These are phyloP conservation scores for Zoysia pacifica DNA, from an alignment of 176 grass and related monocot species.

Conservation along the genomic window DNA sequence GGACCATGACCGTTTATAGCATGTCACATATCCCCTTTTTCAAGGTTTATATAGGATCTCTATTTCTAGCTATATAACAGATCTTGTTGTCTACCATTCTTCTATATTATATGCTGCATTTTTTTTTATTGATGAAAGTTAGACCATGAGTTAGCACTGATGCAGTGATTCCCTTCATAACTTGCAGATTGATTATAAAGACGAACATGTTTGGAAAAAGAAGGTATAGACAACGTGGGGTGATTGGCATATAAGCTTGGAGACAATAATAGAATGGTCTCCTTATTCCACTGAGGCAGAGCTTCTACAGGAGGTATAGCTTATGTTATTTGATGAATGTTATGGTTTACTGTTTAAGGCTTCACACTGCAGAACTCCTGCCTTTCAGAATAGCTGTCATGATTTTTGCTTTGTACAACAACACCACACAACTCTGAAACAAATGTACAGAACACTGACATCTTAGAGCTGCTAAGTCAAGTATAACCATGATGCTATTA, in stretches of 20 bases:
- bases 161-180: conserved; percentile 19
- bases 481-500: too few species aligned
- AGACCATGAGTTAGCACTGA: not conserved
- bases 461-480: not conserved
- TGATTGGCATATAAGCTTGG: conserved; percentile 84
- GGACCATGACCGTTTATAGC: not conserved
- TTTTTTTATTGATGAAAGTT: not conserved
- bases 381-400: not conserved
- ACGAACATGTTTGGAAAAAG: conserved; percentile 64
- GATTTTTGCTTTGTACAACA: not conserved
- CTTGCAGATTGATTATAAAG: conserved; percentile 86
- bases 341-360: not conserved
- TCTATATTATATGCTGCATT: not conserved
- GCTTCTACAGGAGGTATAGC: conserved; percentile 77
- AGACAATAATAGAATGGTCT: conserved; percentile 72
- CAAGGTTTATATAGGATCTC: not conserved
- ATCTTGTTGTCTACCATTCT: not conserved
- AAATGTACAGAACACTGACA: not conserved
- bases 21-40: not conserved
- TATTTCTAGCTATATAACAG: not conserved
- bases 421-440: not conserved
- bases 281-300: conserved; percentile 87
- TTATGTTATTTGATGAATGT: conserved; percentile 1
- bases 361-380: not conserved
- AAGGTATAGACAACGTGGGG: conserved; percentile 45